These are phyloP conservation scores for Globisporangium iwayamae DNA, from an alignment of 352 stramenopile species.

Conservation along the genomic window DNA sequence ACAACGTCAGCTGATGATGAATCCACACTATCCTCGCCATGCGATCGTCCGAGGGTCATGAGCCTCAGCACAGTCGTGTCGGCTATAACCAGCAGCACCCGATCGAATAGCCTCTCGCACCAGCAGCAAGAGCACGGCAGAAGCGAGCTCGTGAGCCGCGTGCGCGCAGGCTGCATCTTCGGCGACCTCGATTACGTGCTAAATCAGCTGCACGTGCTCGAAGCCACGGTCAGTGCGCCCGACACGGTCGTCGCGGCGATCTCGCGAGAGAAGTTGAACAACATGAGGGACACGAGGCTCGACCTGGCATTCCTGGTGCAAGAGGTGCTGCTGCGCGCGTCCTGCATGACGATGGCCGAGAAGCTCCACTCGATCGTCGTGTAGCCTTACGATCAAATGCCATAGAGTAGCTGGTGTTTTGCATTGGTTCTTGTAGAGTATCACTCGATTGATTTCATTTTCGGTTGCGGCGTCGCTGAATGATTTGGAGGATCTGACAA, in stretches of 20 bases:
- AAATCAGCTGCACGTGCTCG: conserved; percentile 38
- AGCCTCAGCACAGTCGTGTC: conserved; percentile 6
- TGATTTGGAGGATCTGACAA: conserved; percentile 53
- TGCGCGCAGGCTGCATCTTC: conserved; percentile 55
- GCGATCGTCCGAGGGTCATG: background rate
- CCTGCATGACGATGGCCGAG: conserved; percentile 55
- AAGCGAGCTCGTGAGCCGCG: conserved; percentile 46
- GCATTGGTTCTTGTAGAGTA: background rate
- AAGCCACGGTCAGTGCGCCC: conserved; percentile 34
- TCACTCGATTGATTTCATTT: conserved; percentile 16
- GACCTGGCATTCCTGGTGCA: conserved; percentile 47
- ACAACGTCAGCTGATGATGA: background rate
- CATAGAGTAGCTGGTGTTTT: background rate
- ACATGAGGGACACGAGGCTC: conserved; percentile 23
- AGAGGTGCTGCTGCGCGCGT: conserved; percentile 50
- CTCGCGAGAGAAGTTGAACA: conserved; percentile 27
- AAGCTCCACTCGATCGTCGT: conserved; percentile 37
- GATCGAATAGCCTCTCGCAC: background rate
- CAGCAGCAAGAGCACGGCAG: conserved; percentile 4
- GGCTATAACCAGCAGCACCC: conserved; percentile 2
- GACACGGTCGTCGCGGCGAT: conserved; percentile 42
- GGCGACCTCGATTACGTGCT: conserved; percentile 69
- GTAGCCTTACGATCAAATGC: background rate
- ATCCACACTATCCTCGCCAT: conserved; percentile 8
- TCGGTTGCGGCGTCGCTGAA: conserved; percentile 43